Conservation (phyloP, 106 monocot genomes). For the Platanthera zijinensis region DNA sequence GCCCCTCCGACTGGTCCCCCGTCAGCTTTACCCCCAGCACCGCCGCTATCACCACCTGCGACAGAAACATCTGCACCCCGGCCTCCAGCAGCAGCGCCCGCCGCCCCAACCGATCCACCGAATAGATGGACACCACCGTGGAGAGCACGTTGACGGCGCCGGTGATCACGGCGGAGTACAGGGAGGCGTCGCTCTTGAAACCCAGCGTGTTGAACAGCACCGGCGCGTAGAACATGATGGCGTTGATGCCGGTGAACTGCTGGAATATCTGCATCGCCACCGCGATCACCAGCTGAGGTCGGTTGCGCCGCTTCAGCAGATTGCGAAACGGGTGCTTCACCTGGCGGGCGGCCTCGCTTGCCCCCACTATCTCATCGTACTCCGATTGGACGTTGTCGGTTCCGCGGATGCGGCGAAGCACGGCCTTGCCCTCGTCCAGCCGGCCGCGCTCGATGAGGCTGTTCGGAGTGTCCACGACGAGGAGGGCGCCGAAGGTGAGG, state of each 20-base stretch:
- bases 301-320: constrained; percentile 61
- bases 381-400: constrained; percentile 58
- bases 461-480: constrained; percentile 30
- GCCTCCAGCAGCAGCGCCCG: constrained; percentile 64
- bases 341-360: constrained; percentile 47
- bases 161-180: constrained; percentile 73
- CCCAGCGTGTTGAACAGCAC: constrained; percentile 75
- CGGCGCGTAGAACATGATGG: constrained; percentile 59
- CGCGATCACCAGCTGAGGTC: constrained; percentile 72
- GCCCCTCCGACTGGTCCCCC: constrained; percentile 23
- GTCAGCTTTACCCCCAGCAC: constrained; percentile 51
- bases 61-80: constrained; percentile 72
- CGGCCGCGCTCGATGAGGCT: constrained; percentile 68
- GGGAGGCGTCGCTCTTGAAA: constrained; percentile 55
- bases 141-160: constrained; percentile 68
- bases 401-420: constrained; percentile 52
- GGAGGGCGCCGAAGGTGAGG: constrained; percentile 19
- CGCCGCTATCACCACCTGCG: constrained; percentile 47
- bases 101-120: constrained; percentile 51
- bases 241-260: constrained; percentile 19
- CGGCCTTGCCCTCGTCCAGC: constrained; percentile 53
- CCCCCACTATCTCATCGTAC: constrained; percentile 68
- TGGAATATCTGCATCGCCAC: constrained; percentile 34
- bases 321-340: constrained; percentile 91
- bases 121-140: constrained; percentile 63